phyloP scores from a whole-genome alignment of 495 filamentous ascomycete genomes.

The Talaromyces borbonicus region DNA sequence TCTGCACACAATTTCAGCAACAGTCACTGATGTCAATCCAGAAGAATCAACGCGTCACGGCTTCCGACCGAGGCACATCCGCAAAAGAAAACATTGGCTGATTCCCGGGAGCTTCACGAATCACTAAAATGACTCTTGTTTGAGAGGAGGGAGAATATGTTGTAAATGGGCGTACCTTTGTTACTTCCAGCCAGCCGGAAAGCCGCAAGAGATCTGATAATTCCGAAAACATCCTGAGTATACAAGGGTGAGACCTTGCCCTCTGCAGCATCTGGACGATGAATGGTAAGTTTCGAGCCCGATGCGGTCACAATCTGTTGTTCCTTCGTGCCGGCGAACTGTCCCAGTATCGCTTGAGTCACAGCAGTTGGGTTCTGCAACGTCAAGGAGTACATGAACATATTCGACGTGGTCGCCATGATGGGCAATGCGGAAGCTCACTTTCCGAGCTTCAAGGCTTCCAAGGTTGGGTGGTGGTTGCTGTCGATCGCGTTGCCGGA shows the following conservation, averaged over 20 bases:
- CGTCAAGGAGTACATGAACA: conserved; percentile 96
- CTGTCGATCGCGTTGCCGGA: conserved; percentile 9
- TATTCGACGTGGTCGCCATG: conserved; percentile 95
- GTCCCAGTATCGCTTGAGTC: conserved; percentile 81
- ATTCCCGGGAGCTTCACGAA: conserved; percentile 61
- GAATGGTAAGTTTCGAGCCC: conserved; percentile 78
- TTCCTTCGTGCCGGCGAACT: conserved; percentile 89
- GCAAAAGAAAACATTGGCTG: conserved; percentile 21
- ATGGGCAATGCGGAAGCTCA: no score
- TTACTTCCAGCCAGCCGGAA: conserved; percentile 87
- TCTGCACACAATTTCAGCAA: conserved; percentile 65
- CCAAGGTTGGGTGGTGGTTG: conserved; percentile 11
- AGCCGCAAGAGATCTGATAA: conserved; percentile 75
- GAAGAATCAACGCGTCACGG: conserved; percentile 16
- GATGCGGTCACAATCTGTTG: conserved; percentile 95
- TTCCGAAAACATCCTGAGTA: conserved; percentile 91
- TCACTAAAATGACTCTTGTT: conserved; percentile 86
- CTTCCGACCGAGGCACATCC: conserved; percentile 37
- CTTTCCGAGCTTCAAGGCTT: conserved; percentile 14
- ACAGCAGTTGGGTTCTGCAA: conserved; percentile 83
- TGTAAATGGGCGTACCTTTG: conserved; percentile 97
- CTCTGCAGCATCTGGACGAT: conserved; percentile 73
- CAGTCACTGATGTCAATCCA: conserved; percentile 24
- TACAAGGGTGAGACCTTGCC: conserved; percentile 78
- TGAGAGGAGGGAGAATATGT: conserved; percentile 28